Evolutionary conservation across 352 stramenopile species (phyloP).

Genomic region (Globisporangium megalacanthum): DNA sequence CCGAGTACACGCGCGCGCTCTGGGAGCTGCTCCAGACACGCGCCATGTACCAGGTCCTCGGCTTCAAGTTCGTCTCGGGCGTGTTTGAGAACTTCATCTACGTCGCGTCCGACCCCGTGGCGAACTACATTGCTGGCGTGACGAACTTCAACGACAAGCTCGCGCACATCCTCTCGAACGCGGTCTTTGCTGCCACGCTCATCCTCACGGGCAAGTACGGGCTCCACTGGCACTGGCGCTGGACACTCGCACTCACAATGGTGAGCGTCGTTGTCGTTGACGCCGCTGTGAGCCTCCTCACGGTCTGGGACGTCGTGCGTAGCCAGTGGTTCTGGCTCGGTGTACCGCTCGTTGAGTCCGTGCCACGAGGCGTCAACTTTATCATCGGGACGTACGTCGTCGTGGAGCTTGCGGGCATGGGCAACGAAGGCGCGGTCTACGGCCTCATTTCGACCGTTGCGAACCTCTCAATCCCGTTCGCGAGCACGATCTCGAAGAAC

Average conservation of each 20-base stretch:
- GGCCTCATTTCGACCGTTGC: constrained; percentile 35
- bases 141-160: constrained; percentile 16
- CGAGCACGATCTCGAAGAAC: constrained; percentile 32
- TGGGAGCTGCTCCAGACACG: background rate
- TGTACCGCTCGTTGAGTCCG: constrained; percentile 24
- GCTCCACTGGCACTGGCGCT: too few species aligned
- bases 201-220: too few species aligned
- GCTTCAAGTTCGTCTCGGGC: constrained; percentile 15
- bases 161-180: constrained; percentile 3
- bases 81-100: constrained; percentile 16
- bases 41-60: constrained; percentile 17
- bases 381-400: constrained; percentile 37
- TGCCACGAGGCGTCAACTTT: constrained; percentile 32
- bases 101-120: constrained; percentile 13
- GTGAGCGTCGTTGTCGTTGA: background rate
- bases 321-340: constrained; percentile 49
- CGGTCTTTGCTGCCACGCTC: too few species aligned
- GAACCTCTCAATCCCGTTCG: constrained; percentile 35
- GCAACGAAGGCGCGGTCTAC: constrained; percentile 41
- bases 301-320: constrained; percentile 30
- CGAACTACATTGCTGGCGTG: constrained; percentile 16
- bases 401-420: constrained; percentile 38
- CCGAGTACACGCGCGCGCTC: too few species aligned
- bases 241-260: background rate
- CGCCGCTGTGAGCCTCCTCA: constrained; percentile 10